Conservation (phyloP, 495 filamentous ascomycete genomes). For the Tuber melanosporum region DNA sequence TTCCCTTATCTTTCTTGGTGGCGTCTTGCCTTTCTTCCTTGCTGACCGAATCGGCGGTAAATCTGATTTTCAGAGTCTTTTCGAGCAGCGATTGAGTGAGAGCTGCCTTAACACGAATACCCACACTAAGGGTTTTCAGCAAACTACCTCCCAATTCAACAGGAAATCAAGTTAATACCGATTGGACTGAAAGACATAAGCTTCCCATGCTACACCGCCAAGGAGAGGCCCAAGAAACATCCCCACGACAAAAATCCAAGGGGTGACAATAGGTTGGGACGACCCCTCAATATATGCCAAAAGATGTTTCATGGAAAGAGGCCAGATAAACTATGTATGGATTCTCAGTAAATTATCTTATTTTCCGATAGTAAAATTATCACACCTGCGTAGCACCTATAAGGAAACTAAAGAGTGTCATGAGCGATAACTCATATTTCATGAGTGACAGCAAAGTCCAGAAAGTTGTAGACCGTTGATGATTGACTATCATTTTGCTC, state of each 20-base stretch:
- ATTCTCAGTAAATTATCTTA: not conserved
- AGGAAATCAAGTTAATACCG: conserved; percentile 11
- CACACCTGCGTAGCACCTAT: conserved; percentile 27
- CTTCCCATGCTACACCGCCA: conserved; percentile 23
- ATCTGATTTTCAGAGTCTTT: conserved; percentile 40
- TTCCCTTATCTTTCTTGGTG: not conserved
- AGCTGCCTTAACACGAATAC: conserved; percentile 37
- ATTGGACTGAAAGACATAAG: conserved; percentile 36
- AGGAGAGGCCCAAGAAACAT: conserved; percentile 37
- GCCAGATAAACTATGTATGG: conserved; percentile 31
- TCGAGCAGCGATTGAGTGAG: conserved; percentile 36
- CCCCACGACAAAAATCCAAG: conserved; percentile 37
- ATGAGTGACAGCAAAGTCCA: conserved; percentile 33
- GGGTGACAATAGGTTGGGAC: conserved; percentile 30
- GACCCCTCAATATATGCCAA: conserved; percentile 38
- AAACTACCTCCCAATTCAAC: not conserved
- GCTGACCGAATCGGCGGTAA: conserved; percentile 27
- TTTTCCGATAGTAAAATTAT: not conserved
- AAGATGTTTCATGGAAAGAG: conserved; percentile 36
- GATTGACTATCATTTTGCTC: conserved; percentile 31
- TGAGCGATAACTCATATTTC: conserved; percentile 33
- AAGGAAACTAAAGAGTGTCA: conserved; percentile 37
- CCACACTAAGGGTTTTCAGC: conserved; percentile 19
- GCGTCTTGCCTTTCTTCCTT: conserved; percentile 12
- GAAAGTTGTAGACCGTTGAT: conserved; percentile 28